A percentile compares a stretch with the other conserved stretches of the same genome.
Evolutionary conservation across 2,329 filamentous ascomycete genomes (phyloP).

Genomic region (Lachnellula cervina): DNA sequence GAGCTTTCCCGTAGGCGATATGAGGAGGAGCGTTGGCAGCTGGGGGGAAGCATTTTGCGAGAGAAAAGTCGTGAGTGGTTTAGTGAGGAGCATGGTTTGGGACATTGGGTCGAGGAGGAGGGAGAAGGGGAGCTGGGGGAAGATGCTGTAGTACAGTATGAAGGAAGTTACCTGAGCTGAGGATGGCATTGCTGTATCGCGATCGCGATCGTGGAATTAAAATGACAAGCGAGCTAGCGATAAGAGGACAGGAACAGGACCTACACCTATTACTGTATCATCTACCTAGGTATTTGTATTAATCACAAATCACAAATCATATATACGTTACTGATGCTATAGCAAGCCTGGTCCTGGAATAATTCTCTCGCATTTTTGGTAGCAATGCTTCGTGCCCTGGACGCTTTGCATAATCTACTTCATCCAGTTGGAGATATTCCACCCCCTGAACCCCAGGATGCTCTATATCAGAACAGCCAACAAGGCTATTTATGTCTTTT

Average conservation of each 20-base stretch:
- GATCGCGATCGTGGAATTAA: not conserved
- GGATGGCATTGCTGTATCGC: not conserved
- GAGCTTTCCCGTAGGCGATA: constrained; percentile 56
- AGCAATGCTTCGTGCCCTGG: no score
- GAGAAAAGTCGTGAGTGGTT: constrained; percentile 59
- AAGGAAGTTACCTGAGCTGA: not conserved
- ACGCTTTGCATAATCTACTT: no score
- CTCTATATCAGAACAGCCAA: no score
- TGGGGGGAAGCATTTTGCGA: constrained; percentile 50
- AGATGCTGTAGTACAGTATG: constrained; percentile 17
- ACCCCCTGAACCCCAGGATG: no score
- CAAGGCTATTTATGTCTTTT: no score
- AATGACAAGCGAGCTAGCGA: not conserved
- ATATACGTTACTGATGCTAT: not conserved
- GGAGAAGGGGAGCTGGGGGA: not conserved
- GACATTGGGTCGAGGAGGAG: constrained; percentile 17
- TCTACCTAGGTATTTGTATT: not conserved
- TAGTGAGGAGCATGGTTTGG: constrained; percentile 51
- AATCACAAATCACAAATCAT: not conserved
- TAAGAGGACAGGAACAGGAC: no score
- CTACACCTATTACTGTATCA: not conserved
- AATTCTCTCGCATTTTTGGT: no score
- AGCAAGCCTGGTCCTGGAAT: no score
- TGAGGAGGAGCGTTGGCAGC: constrained; percentile 56
- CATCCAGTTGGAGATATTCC: no score